Conservation (phyloP, 768 basidiomycete genomes). For the Favolaschia claudopus region DNA sequence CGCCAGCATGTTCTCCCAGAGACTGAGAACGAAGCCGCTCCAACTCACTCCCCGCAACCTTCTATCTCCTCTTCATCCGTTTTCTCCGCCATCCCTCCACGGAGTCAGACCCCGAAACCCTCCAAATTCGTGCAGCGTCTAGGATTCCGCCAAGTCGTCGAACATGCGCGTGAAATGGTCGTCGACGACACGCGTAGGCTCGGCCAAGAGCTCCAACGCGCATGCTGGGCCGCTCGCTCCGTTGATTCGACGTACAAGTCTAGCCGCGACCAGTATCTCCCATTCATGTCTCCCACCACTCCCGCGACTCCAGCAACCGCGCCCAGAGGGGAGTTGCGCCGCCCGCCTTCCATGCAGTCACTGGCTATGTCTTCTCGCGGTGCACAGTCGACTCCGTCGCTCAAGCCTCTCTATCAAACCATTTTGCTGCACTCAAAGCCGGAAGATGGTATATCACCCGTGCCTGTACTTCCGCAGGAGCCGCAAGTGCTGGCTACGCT, state of each 20-base stretch:
- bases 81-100: constrained; percentile 25
- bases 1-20: constrained; percentile 60
- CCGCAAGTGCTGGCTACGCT: constrained; percentile 64
- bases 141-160: constrained; percentile 71
- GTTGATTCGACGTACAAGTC: constrained; percentile 40
- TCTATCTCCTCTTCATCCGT: constrained; percentile 37
- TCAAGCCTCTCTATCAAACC: constrained; percentile 53
- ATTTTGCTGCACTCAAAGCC: constrained; percentile 54
- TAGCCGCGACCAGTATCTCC: constrained; percentile 40
- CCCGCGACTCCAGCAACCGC: constrained; percentile 30
- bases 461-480: constrained; percentile 62
- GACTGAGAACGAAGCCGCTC: constrained; percentile 33
- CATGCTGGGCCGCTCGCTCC: constrained; percentile 62
- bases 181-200: constrained; percentile 59
- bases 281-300: constrained; percentile 47
- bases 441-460: constrained; percentile 31
- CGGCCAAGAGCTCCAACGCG: constrained; percentile 61
- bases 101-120: constrained; percentile 52
- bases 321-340: constrained; percentile 46
- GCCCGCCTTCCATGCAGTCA: constrained; percentile 54
- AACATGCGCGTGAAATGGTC: constrained; percentile 61
- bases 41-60: constrained; percentile 35
- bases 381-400: constrained; percentile 37
- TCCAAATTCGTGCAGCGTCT: constrained; percentile 57
- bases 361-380: constrained; percentile 33